These are phyloP conservation scores for Suillus lakei DNA, from an alignment of 768 basidiomycete genomes.

Conservation along the genomic window DNA sequence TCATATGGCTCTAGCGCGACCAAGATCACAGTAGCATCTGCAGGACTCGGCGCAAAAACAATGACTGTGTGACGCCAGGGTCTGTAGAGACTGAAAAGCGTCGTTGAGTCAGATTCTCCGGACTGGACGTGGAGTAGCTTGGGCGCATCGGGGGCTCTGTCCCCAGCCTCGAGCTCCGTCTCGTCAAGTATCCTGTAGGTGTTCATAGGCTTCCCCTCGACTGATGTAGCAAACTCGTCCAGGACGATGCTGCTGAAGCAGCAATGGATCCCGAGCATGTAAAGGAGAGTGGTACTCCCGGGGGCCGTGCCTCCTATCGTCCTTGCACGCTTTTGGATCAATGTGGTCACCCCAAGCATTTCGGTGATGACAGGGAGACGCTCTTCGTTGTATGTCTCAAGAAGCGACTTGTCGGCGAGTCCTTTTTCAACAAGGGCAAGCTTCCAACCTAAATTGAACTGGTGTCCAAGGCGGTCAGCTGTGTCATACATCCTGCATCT, in stretches of 20 bases:
- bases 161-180: constrained; percentile 13
- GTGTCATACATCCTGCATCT: constrained; percentile 14
- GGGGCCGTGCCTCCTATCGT: not conserved
- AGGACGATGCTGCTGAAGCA: constrained; percentile 17
- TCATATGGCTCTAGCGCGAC: not conserved
- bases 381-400: constrained; percentile 31
- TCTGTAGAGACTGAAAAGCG: constrained; percentile 34
- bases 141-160: constrained; percentile 14
- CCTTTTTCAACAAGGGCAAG: constrained; percentile 28
- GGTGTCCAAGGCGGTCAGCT: not conserved
- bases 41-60: constrained; percentile 27
- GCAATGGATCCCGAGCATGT: constrained; percentile 38
- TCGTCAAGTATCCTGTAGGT: constrained; percentile 15
- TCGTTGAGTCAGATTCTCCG: constrained; percentile 7
- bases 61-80: constrained; percentile 33
- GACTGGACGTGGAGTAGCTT: not conserved
- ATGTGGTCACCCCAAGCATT: constrained; percentile 29
- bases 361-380: constrained; percentile 33
- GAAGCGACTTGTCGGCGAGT: constrained; percentile 24
- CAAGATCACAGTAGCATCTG: not conserved
- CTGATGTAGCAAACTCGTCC: not conserved
- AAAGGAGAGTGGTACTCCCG: constrained; percentile 26
- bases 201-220: constrained; percentile 8
- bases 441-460: constrained; percentile 31
- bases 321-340: constrained; percentile 12